Evolutionary conservation across 768 basidiomycete genomes (phyloP).

Genomic region (Trametes meyenii): DNA sequence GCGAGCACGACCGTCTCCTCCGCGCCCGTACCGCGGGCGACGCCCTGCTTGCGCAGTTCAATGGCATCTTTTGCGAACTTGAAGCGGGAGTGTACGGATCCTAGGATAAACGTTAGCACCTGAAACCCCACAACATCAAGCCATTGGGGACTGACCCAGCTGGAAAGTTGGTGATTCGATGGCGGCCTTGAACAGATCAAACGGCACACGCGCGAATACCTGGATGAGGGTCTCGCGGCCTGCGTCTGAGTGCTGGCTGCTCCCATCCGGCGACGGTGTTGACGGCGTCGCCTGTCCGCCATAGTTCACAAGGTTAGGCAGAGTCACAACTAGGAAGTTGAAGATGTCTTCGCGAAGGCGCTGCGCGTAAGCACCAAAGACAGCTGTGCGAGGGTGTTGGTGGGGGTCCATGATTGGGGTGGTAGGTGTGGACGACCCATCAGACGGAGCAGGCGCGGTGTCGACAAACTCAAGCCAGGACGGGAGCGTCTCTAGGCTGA

Average conservation of each 20-base stretch:
- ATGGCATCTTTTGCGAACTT: conserved; percentile 92
- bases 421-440: conserved; percentile 53
- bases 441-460: conserved; percentile 48
- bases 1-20: conserved; percentile 93
- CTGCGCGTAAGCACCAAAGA: conserved; percentile 80
- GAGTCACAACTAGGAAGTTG: conserved; percentile 73
- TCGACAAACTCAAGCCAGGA: conserved; percentile 82
- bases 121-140: neutral
- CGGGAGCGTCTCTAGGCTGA: conserved; percentile 72
- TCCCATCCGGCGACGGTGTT: conserved; percentile 41
- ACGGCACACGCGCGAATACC: conserved; percentile 79
- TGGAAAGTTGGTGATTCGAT: conserved; percentile 79
- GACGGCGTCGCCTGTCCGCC: conserved; percentile 33
- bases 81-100: conserved; percentile 85
- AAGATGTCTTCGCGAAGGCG: conserved; percentile 76
- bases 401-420: conserved; percentile 43
- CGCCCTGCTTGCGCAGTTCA: conserved; percentile 78
- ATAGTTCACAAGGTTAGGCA: conserved; percentile 67
- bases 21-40: conserved; percentile 67
- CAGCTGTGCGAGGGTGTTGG: conserved; percentile 45
- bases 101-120: conserved; percentile 38
- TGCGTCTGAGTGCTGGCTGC: conserved; percentile 35
- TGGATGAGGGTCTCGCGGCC: conserved; percentile 74
- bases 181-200: conserved; percentile 84
- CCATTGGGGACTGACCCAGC: conserved; percentile 55